phyloP scores from a whole-genome alignment of 163 green algal genomes.

The Chlamydomonas reinhardtii region DNA sequence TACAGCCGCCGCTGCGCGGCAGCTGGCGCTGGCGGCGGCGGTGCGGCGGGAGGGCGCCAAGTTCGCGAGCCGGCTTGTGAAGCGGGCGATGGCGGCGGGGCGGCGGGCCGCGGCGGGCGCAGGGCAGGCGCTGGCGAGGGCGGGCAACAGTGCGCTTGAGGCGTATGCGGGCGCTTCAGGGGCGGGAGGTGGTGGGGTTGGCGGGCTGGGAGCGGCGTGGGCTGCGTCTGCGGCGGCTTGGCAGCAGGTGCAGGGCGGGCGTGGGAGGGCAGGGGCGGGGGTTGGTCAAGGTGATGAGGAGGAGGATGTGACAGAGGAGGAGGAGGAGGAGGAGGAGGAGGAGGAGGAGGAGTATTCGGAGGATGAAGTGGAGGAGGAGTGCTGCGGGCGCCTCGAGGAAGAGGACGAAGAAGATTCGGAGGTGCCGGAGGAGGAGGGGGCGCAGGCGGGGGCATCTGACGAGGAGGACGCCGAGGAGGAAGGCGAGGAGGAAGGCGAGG shows the following conservation, averaged over 20 bases:
- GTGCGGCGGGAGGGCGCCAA: slow-evolving; percentile 16
- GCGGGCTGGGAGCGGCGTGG: too few relatives aligned
- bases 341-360: too few relatives aligned
- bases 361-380: background rate
- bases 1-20: background rate
- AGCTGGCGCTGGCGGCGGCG: slow-evolving; percentile 41
- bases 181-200: too few relatives aligned
- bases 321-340: background rate
- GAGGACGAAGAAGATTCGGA: background rate
- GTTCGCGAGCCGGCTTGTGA: slow-evolving; percentile 16
- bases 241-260: background rate
- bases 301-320: background rate
- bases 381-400: background rate
- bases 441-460: too few relatives aligned
- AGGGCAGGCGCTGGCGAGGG: background rate
- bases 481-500: background rate
- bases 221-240: background rate
- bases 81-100: slow-evolving; percentile 27
- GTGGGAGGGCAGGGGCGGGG: background rate
- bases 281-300: background rate
- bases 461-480: background rate
- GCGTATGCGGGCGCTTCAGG: background rate
- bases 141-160: background rate
- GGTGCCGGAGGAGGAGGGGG: too few relatives aligned
- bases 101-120: slow-evolving; percentile 1